Base-by-base conservation (phyloP, 1,284 basidiomycete species). In the Xerocomus amazonicus region DNA sequence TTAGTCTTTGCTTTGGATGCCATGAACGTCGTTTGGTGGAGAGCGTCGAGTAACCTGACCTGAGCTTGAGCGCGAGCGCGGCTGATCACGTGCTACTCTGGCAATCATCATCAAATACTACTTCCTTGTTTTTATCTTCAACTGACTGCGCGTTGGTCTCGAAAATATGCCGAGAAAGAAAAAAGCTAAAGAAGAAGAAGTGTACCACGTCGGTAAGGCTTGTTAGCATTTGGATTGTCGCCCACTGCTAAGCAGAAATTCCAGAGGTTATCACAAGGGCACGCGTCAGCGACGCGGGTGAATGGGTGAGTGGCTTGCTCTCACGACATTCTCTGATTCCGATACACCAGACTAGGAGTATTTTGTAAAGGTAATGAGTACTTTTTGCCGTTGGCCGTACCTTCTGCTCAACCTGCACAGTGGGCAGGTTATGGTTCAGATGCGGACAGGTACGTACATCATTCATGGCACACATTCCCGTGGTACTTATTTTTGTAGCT, bases 1-100 rank as follows among this genome's bases (percentile, higher is more conserved):
- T 92, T 93, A 43, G 88, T 86, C 73, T 88, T 90, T 42, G 82
- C 70, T 65, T 84, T 87, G 44, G 75, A 68, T 27, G 75, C 58
- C 74, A 78, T 78, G 48, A 23, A 23, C 19, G 19, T 4, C 19
- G 19, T 23, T 49, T 57, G 48, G 27, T 36, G 33, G n/a, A 28
- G 9, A n/a, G 3, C 19, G 9, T 32, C 29, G 29, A 8, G 9
- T 9, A 31, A 8, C 10, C 10, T 29, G 28, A 29, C 28, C 6
- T 14, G 29, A 13, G 52, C 53, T 45, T 56, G 36, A 45, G 29
- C 44, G 44, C 48, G 38, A 28, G 8, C 4, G 34, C 39, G 19
- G 19, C 19, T 23, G 42, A 42, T 62, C 62, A 62, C 62, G 59
- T 56, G 60, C 19, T 23, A 23, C 19, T 4, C 10, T 7, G 35